Evolutionary conservation across 768 basidiomycete genomes (phyloP), one percentile per base, ranked within the genome.

Genomic region (Daedaleopsis nitida): DNA sequence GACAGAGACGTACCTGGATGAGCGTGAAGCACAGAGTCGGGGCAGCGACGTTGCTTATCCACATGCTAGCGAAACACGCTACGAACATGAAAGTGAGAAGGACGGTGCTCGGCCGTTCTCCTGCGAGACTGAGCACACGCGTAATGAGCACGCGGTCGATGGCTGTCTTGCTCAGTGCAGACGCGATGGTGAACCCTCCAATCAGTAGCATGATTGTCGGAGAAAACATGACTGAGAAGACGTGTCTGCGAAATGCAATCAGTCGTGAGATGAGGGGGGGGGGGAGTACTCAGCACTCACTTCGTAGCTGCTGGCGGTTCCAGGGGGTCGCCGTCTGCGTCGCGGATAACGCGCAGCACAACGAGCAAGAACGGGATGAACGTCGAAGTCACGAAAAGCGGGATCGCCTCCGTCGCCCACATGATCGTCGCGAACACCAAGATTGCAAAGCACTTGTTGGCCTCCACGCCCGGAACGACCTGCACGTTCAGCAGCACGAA

Each of bases 11-110:
- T 75, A 96, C 94, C 72, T 90, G 89, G 72, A 98, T 96, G 60
- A 99, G 80, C 19, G 95, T 92, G 73, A 97, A 98, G 78, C 97
- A 98, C 12, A 98, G 81, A 2, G 96, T 97, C 11, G 96, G 96
- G 17, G 97, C 97, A 4, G 97, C 96, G 19, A 99, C 97, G 71
- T 99, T 98, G 75, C 93, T 95, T 69, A 99, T 98, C 97, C 95
- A 98, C 96, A 98, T 99, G 74, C 92, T 95, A 3, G 96, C 94
- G 72, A 99, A 99, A 70, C 95, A 98, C 2, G 95, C 91, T 17
- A 99, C 95, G 47, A 80, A 86, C 97, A 98, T 98, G 73, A 98
- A 92, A 0, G 94, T 89, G 48, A 99, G 83, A 9, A 99, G 78
- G 4, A 99, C 96, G 0, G 83, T 88, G 62, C 85, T 87, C 2